phyloP scores from a whole-genome alignment of 2,329 filamentous ascomycete genomes.

The Rhynchosporium agropyri region DNA sequence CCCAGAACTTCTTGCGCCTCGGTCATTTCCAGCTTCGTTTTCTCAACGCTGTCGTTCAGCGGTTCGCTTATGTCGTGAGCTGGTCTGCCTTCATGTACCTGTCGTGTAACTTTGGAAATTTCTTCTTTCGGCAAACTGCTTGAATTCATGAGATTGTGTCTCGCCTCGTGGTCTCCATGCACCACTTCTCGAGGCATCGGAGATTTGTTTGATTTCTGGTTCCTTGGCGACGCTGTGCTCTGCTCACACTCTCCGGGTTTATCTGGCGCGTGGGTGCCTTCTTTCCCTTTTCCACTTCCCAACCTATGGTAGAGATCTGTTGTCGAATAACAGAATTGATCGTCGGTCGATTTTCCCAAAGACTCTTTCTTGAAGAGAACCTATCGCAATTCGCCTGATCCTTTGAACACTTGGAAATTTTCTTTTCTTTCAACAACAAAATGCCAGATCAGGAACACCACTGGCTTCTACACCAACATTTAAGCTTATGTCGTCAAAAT shows the following conservation, averaged over 20 bases:
- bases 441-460: neutral
- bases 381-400: neutral
- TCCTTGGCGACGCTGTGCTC: neutral
- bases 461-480: too few relatives aligned
- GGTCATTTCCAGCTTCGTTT: slow-evolving; percentile 2
- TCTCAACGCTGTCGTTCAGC: slow-evolving; percentile 2
- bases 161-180: slow-evolving; percentile 5
- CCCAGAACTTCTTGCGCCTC: neutral
- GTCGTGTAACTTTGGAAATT: slow-evolving; percentile 4
- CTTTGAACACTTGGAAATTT: neutral
- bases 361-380: neutral
- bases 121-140: slow-evolving; percentile 11
- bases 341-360: neutral
- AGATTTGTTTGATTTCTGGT: neutral
- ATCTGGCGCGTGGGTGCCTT: neutral
- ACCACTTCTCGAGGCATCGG: slow-evolving; percentile 3
- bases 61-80: slow-evolving; percentile 17
- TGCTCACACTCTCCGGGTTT: neutral
- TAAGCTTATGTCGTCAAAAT: slow-evolving; percentile 27
- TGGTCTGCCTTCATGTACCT: slow-evolving; percentile 3
- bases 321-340: too few relatives aligned
- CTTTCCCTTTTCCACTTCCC: neutral
- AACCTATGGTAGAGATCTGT: too few relatives aligned
- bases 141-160: slow-evolving; percentile 1
- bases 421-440: neutral